Percentiles rank a stretch among this genome's conserved stretches.
Evolutionary conservation across 257 asterid species (phyloP).

Genomic region (Scutellaria galericulata): DNA sequence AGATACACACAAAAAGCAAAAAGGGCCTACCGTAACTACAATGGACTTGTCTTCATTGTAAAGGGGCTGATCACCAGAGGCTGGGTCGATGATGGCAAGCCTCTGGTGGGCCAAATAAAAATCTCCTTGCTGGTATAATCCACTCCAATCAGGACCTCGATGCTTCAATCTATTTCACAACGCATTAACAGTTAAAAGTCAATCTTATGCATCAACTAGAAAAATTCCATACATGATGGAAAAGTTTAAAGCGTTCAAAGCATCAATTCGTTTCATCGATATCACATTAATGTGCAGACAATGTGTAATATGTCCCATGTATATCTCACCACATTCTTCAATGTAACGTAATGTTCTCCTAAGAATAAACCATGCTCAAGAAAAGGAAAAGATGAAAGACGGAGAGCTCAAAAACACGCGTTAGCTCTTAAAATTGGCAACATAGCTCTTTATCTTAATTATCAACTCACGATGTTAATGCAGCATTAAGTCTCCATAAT

Average conservation of each 20-base stretch:
- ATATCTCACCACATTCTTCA: too few relatives aligned
- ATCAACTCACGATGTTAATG: constrained; percentile 2
- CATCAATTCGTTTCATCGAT: neutral
- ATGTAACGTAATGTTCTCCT: too few relatives aligned
- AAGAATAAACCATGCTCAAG: too few relatives aligned
- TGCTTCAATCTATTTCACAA: constrained; percentile 79
- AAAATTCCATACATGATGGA: neutral
- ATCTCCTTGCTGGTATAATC: constrained; percentile 82
- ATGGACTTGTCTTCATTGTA: constrained; percentile 72
- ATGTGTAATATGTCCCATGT: too few relatives aligned
- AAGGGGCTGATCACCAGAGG: constrained; percentile 98
- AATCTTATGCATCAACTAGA: constrained; percentile 4
- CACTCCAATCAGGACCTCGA: constrained; percentile 99
- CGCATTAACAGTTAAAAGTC: neutral
- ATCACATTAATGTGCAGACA: neutral
- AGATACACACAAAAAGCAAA: neutral
- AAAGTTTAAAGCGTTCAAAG: too few relatives aligned
- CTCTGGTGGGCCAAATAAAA: constrained; percentile 86
- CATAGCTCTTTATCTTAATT: neutral
- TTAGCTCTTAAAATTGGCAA: too few relatives aligned
- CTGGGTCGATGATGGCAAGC: constrained; percentile 90
- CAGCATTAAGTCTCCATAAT: neutral
- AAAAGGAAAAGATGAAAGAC: too few relatives aligned
- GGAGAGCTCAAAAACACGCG: neutral
- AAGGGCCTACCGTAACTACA: constrained; percentile 72